These are phyloP conservation scores for Graphium sp. DNA, from an alignment of 2,329 filamentous ascomycete genomes.

Conservation along the genomic window DNA sequence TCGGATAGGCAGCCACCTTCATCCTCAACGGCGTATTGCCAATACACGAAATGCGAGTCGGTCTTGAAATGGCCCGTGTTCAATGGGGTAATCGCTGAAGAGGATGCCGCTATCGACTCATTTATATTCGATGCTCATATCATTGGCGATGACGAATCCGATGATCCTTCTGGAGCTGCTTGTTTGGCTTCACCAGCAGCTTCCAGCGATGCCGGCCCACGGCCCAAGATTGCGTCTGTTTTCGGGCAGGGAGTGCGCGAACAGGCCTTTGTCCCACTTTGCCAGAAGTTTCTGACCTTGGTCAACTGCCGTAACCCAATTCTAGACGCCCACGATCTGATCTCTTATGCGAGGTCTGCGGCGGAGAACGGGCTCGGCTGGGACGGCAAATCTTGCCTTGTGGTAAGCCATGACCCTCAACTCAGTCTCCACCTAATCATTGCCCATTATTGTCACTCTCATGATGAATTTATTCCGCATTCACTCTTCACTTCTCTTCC, in stretches of 20 bases:
- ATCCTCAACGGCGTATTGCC: neutral
- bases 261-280: conserved; percentile 4
- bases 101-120: conserved; percentile 5
- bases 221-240: neutral
- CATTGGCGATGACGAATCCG: conserved; percentile 1
- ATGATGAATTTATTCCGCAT: conserved; percentile 3
- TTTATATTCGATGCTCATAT: conserved; percentile 5
- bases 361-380: conserved; percentile 8
- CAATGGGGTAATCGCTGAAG: conserved; percentile 3
- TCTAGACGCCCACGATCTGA: conserved; percentile 8
- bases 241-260: conserved; percentile 2
- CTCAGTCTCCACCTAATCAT: neutral
- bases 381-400: conserved; percentile 9
- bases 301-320: conserved; percentile 10
- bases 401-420: conserved; percentile 5
- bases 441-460: too few species aligned
- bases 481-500: conserved; percentile 4
- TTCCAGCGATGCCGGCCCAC: neutral
- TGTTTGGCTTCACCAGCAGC: neutral
- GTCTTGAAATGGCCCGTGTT: conserved; percentile 6
- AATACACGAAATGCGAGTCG: conserved; percentile 5
- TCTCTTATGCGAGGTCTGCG: conserved; percentile 6
- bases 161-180: neutral
- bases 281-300: conserved; percentile 7
- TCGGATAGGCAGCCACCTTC: neutral